A percentile compares a stretch with the other conserved stretches of the same genome.
Conservation (phyloP, 2,329 filamentous ascomycete genomes). For the Triangularia verruculosa region DNA sequence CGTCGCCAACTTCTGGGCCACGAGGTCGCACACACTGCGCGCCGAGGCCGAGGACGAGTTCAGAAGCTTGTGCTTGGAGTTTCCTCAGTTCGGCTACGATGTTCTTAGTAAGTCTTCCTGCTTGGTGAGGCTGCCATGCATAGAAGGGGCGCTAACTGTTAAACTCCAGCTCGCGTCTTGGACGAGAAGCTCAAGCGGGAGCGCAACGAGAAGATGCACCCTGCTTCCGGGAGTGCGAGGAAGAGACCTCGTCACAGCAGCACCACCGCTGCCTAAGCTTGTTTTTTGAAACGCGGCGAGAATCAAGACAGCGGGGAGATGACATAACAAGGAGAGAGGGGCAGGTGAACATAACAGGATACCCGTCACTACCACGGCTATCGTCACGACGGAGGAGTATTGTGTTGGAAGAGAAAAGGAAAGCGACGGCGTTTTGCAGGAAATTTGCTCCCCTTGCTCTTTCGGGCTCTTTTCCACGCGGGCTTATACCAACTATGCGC, state of each 20-base stretch:
- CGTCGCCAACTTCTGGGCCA: conserved; percentile 88
- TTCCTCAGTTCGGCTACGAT: conserved; percentile 89
- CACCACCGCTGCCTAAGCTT: conserved; percentile 13
- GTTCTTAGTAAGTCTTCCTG: conserved; percentile 65
- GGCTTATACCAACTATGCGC: background rate
- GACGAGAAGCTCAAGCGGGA: conserved; percentile 66
- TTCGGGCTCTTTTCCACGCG: background rate
- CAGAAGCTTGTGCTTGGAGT: conserved; percentile 79
- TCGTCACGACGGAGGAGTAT: background rate
- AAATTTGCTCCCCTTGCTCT: background rate
- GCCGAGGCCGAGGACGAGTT: conserved; percentile 86
- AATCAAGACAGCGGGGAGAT: background rate
- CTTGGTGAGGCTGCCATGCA: conserved; percentile 14
- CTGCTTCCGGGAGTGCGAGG: conserved; percentile 47
- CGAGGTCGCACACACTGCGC: conserved; percentile 72
- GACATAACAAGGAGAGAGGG: background rate
- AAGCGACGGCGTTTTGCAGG: background rate
- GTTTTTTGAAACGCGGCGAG: background rate
- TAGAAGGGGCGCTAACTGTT: conserved; percentile 18
- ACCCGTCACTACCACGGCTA: background rate
- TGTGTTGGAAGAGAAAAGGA: background rate
- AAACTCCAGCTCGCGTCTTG: conserved; percentile 53
- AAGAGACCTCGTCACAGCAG: conserved; percentile 56
- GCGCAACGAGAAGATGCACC: conserved; percentile 58
- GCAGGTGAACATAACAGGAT: background rate